Evolutionary conservation across 1,139 yeast species (phyloP).

Genomic region (Yamadazyma spencermartinsiae): DNA sequence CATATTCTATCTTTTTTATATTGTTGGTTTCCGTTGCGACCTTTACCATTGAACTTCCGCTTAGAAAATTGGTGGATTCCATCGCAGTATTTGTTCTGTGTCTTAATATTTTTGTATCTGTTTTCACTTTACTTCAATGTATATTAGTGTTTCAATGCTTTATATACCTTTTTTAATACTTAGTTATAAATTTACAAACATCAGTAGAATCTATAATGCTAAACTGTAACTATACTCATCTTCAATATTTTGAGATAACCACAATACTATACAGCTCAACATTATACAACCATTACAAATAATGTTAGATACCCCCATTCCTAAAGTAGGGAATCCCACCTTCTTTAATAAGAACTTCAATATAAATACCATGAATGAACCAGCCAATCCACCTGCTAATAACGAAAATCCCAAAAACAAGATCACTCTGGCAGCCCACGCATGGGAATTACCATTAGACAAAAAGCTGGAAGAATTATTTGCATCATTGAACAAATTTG

Average conservation of each 20-base stretch:
- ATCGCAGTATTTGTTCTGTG: neutral
- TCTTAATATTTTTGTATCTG: neutral
- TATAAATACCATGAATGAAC: slow-evolving; percentile 83
- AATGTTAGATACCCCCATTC: slow-evolving; percentile 93
- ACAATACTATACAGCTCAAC: slow-evolving; percentile 82
- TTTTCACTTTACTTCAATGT: neutral
- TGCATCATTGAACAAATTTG: slow-evolving; percentile 57
- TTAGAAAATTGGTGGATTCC: too few relatives aligned
- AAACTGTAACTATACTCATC: slow-evolving; percentile 93
- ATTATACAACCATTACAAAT: slow-evolving; percentile 76
- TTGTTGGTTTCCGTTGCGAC: neutral
- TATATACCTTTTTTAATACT: slow-evolving; percentile 1
- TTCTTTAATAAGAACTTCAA: slow-evolving; percentile 81
- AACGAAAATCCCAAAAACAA: slow-evolving; percentile 89
- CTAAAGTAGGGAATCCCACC: slow-evolving; percentile 80
- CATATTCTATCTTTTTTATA: neutral
- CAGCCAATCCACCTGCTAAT: slow-evolving; percentile 93
- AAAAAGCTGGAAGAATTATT: slow-evolving; percentile 50
- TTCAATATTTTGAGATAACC: slow-evolving; percentile 94
- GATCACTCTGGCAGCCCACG: slow-evolving; percentile 93
- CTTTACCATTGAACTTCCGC: too few relatives aligned
- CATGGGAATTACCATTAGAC: slow-evolving; percentile 52
- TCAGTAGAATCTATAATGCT: slow-evolving; percentile 65
- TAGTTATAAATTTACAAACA: neutral
- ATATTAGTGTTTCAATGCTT: slow-evolving; percentile 4